phyloP scores from a whole-genome alignment of 306 rosid species.

The Cucurbita maxima region DNA sequence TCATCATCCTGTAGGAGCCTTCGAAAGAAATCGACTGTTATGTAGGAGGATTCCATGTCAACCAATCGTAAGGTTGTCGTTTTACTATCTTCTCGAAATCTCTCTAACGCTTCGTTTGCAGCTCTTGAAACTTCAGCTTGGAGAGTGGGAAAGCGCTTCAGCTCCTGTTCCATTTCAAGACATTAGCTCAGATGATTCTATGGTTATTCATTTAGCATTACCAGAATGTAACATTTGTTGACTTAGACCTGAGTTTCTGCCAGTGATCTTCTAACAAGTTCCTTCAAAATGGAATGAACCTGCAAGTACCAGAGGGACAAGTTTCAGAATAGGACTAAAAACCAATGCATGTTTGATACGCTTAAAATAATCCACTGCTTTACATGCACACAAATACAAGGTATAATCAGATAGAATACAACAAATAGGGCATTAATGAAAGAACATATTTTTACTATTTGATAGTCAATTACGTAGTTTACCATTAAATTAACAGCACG shows the following conservation, averaged over 20 bases:
- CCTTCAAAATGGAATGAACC: slow-evolving; percentile 40
- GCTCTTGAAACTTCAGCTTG: slow-evolving; percentile 30
- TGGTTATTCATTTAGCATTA: neutral
- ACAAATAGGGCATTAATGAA: neutral
- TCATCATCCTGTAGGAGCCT: slow-evolving; percentile 27
- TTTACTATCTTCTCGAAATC: slow-evolving; percentile 36
- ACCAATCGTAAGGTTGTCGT: slow-evolving; percentile 31
- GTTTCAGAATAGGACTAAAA: neutral
- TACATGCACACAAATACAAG: neutral
- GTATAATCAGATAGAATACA: neutral
- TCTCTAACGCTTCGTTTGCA: slow-evolving; percentile 33
- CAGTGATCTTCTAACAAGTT: slow-evolving; percentile 30
- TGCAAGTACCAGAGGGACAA: slow-evolving; percentile 9
- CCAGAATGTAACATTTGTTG: neutral
- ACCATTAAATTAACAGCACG: neutral
- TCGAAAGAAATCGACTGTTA: slow-evolving; percentile 35
- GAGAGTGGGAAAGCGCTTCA: slow-evolving; percentile 34
- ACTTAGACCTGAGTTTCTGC: slow-evolving; percentile 29
- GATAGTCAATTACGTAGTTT: neutral
- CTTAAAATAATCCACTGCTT: neutral
- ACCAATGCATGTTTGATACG: neutral
- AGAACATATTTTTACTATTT: neutral
- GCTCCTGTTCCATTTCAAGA: slow-evolving; percentile 27
- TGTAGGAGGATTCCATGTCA: slow-evolving; percentile 37
- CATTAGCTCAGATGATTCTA: neutral